Conservation (phyloP, 768 basidiomycete genomes). For the Podaxis rugospora region DNA sequence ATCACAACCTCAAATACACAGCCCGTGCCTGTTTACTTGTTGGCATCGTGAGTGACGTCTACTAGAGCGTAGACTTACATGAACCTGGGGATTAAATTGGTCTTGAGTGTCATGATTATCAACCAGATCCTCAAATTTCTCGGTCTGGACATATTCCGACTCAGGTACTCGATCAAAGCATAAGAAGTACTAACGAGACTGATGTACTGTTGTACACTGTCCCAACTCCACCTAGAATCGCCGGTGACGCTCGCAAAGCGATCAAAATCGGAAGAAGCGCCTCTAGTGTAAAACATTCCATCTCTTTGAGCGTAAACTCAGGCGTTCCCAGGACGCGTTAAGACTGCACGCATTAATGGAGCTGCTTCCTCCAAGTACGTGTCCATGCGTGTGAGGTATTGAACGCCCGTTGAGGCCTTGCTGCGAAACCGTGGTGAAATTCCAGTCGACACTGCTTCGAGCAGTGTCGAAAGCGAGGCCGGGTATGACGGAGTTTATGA, state of each 20-base stretch:
- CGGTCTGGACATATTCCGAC: slow-evolving; percentile 4
- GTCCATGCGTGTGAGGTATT: neutral
- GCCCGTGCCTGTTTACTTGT: too few species aligned
- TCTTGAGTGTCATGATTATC: slow-evolving; percentile 15
- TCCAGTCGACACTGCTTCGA: neutral
- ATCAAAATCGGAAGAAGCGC: slow-evolving; percentile 16
- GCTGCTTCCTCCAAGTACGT: neutral
- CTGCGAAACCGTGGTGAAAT: neutral
- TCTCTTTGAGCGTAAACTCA: slow-evolving; percentile 4
- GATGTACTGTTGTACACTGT: slow-evolving; percentile 22
- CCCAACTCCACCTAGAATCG: slow-evolving; percentile 32
- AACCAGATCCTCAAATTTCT: slow-evolving; percentile 16
- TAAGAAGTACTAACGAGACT: neutral
- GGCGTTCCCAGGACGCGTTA: slow-evolving; percentile 4
- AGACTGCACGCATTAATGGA: slow-evolving; percentile 23
- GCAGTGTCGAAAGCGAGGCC: neutral
- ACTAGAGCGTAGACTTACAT: too few species aligned
- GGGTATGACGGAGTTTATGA: neutral
- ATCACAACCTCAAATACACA: too few species aligned
- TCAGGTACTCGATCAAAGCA: slow-evolving; percentile 10
- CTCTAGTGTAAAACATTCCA: slow-evolving; percentile 22
- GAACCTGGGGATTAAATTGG: slow-evolving; percentile 17
- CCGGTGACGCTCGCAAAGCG: slow-evolving; percentile 22
- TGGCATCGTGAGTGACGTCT: too few species aligned
- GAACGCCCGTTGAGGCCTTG: neutral